Evolutionary conservation across 257 asterid genomes (phyloP).

Genomic region (Penstemon eatonii): DNA sequence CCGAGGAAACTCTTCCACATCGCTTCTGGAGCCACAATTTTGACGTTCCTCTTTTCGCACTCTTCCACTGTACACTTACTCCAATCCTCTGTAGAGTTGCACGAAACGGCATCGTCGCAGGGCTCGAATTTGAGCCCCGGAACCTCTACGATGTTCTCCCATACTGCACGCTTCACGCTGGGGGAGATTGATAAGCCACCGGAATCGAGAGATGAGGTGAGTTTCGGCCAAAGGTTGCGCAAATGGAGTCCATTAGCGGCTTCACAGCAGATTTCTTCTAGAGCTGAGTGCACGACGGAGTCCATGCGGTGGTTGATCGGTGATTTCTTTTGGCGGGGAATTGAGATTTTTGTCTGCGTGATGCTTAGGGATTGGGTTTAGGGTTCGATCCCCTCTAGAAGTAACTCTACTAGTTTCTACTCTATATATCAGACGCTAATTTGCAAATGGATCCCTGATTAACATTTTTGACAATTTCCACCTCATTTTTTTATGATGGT

Average conservation of each 20-base stretch:
- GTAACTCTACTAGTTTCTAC: too few relatives aligned
- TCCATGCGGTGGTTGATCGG: conserved; percentile 46
- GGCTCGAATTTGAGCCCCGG: conserved; percentile 61
- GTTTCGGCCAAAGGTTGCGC: conserved; percentile 61
- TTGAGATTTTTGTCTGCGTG: too few relatives aligned
- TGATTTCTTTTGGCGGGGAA: too few relatives aligned
- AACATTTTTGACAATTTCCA: too few relatives aligned
- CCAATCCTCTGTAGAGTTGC: conserved; percentile 32
- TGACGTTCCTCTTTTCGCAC: conserved; percentile 57
- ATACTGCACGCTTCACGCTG: conserved; percentile 62
- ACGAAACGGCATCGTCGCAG: conserved; percentile 28
- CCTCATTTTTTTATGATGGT: too few relatives aligned
- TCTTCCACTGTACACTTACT: conserved; percentile 42
- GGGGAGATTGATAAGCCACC: conserved; percentile 57
- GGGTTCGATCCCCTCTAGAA: too few relatives aligned
- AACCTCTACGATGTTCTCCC: conserved; percentile 66
- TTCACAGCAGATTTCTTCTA: conserved; percentile 76
- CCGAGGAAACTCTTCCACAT: conserved; percentile 78
- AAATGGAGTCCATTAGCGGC: conserved; percentile 62
- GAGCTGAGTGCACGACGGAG: conserved; percentile 58
- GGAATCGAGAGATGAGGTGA: conserved; percentile 45
- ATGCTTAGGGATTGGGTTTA: too few relatives aligned
- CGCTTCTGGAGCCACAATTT: conserved; percentile 61
- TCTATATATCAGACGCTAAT: too few relatives aligned
- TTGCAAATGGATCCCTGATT: too few relatives aligned